Conservation (phyloP, 2,329 filamentous ascomycete species). For the Claviceps citrina region DNA sequence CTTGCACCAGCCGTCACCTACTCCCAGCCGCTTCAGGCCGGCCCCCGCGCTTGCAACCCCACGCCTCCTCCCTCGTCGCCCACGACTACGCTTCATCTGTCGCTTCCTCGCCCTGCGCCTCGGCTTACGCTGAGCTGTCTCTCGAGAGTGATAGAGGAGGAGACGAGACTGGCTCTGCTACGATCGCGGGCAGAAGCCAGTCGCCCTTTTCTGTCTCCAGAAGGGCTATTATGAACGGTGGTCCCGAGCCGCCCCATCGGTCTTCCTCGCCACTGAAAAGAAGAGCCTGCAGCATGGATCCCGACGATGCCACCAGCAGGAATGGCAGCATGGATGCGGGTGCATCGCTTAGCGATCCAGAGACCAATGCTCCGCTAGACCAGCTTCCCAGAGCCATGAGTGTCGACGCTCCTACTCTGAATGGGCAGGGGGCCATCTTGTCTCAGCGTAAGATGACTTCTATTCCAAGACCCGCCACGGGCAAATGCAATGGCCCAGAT, state of each 20-base stretch:
- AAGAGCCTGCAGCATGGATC: constrained; percentile 46
- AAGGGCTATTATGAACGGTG: constrained; percentile 44
- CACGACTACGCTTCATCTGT: constrained; percentile 38
- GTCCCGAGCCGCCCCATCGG: constrained; percentile 40
- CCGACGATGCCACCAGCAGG: constrained; percentile 26
- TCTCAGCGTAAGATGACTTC: constrained; percentile 4
- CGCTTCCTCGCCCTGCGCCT: constrained; percentile 41
- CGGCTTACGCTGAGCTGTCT: constrained; percentile 40
- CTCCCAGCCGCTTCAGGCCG: constrained; percentile 33
- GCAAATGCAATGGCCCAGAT: background rate
- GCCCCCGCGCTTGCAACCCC: constrained; percentile 35
- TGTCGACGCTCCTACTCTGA: constrained; percentile 21
- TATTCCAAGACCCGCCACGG: background rate
- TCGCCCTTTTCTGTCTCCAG: constrained; percentile 37
- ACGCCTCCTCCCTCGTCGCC: constrained; percentile 24
- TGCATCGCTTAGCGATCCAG: constrained; percentile 14
- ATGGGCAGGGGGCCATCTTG: constrained; percentile 4
- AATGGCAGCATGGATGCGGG: constrained; percentile 33
- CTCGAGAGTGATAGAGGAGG: constrained; percentile 39
- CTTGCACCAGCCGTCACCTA: constrained; percentile 20
- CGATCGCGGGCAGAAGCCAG: constrained; percentile 28
- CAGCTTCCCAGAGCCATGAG: constrained; percentile 26
- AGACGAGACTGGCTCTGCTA: constrained; percentile 28
- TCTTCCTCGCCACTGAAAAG: constrained; percentile 51
- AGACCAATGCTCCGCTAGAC: constrained; percentile 8